Evolutionary conservation across 192 early-diverging fungal genomes (phyloP).

Genomic region (Coemansia sp.): DNA sequence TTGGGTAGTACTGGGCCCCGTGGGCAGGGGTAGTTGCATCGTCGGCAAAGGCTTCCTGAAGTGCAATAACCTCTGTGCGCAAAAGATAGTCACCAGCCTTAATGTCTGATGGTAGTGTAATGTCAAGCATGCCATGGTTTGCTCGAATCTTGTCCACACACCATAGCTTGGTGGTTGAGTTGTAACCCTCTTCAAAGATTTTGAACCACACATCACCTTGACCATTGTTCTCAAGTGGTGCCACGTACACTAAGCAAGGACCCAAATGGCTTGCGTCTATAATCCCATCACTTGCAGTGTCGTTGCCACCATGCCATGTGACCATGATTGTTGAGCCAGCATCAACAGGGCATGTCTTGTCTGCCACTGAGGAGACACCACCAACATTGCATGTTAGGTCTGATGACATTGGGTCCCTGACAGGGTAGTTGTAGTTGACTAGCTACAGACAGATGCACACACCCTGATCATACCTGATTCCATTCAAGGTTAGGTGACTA

Average conservation of each 20-base stretch:
- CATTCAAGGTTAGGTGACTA: neutral
- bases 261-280: slow-evolving; percentile 20
- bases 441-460: slow-evolving; percentile 22
- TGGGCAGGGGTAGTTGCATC: neutral
- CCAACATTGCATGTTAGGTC: slow-evolving; percentile 18
- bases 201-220: slow-evolving; percentile 31
- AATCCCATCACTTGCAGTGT: neutral
- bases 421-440: slow-evolving; percentile 19
- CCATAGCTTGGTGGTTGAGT: slow-evolving; percentile 21
- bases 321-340: slow-evolving; percentile 18
- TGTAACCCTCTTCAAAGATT: slow-evolving; percentile 33
- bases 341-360: slow-evolving; percentile 10
- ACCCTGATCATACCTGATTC: slow-evolving; percentile 2
- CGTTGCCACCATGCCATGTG: slow-evolving; percentile 15
- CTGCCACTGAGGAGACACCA: neutral
- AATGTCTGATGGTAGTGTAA: slow-evolving; percentile 24
- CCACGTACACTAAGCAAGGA: slow-evolving; percentile 31
- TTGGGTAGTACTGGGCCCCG: slow-evolving; percentile 21
- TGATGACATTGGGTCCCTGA: slow-evolving; percentile 3
- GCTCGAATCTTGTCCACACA: slow-evolving; percentile 23
- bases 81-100: slow-evolving; percentile 22
- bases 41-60: slow-evolving; percentile 13
- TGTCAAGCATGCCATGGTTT: slow-evolving; percentile 22
- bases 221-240: slow-evolving; percentile 15
- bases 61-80: slow-evolving; percentile 23